A percentile compares a stretch with the other conserved stretches of the same genome.
phyloP scores from a whole-genome alignment of 371 early-diverging fungal species.

The Apophysomyces sp. region DNA sequence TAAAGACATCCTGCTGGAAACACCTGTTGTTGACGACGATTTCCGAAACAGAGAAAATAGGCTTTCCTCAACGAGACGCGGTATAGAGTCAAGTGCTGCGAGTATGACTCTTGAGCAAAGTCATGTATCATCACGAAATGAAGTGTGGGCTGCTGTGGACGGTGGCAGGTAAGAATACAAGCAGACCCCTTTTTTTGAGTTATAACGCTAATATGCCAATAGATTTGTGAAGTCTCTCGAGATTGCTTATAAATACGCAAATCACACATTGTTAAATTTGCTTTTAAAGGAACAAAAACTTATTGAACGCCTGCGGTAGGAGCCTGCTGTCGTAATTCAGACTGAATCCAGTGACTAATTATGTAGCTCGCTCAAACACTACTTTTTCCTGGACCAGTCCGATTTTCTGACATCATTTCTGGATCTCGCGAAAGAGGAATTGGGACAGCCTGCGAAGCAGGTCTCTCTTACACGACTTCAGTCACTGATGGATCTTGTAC shows the following conservation, averaged over 20 bases:
- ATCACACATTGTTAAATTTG: conserved; percentile 66
- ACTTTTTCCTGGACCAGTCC: conserved; percentile 88
- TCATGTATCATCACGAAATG: conserved; percentile 33
- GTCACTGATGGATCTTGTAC: conserved; percentile 83
- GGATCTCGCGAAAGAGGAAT: conserved; percentile 77
- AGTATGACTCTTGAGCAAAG: not conserved
- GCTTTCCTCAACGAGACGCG: not conserved
- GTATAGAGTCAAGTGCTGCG: conserved; percentile 13
- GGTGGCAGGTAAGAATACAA: conserved; percentile 54
- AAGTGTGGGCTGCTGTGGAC: conserved; percentile 55
- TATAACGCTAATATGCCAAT: not conserved
- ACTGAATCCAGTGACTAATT: not conserved
- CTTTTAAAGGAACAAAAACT: conserved; percentile 71
- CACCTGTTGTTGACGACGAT: not conserved
- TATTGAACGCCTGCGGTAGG: conserved; percentile 70
- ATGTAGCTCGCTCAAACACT: conserved; percentile 86
- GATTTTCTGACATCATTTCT: conserved; percentile 94
- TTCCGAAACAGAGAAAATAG: not conserved
- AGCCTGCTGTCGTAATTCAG: not conserved
- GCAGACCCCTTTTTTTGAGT: not conserved
- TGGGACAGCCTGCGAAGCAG: conserved; percentile 65
- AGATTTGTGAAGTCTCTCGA: conserved; percentile 77
- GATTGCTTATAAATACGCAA: conserved; percentile 74
- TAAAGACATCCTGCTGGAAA: not conserved
- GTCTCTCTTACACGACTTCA: conserved; percentile 75